Base-by-base conservation (phyloP, 2,329 filamentous ascomycete genomes). In the Cadophora malorum region DNA sequence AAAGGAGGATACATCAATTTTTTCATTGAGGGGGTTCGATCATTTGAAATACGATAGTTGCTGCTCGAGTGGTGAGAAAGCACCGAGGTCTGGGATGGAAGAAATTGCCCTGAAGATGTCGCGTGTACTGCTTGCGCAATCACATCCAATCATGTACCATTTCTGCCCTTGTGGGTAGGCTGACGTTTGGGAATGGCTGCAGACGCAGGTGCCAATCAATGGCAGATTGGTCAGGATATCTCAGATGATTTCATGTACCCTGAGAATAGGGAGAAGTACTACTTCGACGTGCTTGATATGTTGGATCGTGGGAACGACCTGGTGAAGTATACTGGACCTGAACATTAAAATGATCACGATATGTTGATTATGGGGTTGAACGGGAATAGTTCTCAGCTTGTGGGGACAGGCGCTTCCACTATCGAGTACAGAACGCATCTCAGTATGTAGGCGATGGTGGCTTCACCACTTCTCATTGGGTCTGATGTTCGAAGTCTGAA, bases 11-110 rank as follows among this genome's bases (percentile, higher is more conserved):
- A 88, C 87, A 1, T 76, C 82, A 55, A 83, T 84, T 0, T 89
- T 86, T 74, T 83, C 85, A 0, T 79, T 80, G 28, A 89, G 86
- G 86, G 85, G 84, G 1, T 81, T 89, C 64, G 86, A 88, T 73
- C 88, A 87, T 68, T 75, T 86, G 19, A 88, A 87, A 77, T 87
- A 86, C 71, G 86, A 88, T 73, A 87, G 87, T 74, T 88, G 85
- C 75, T 87, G 86, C 73, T 80, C 85, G 74, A 86, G 81, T 5
- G 78, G 74, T 0, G 85, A 83, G 10, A 3, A 9, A 47, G 82
- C 79, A 12, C 84, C 83, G 0, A 74, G 73, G 19, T 31, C 67
- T 19, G 68, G 67, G 55, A 67, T 69, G 28, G 64, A 70, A 50
- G 53, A 33, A 25, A 67, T 67, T n/a, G 52, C 4, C 78, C 77